These are phyloP conservation scores for Metrosideros polymorpha DNA, from an alignment of 441 rosid species.

Conservation along the genomic window DNA sequence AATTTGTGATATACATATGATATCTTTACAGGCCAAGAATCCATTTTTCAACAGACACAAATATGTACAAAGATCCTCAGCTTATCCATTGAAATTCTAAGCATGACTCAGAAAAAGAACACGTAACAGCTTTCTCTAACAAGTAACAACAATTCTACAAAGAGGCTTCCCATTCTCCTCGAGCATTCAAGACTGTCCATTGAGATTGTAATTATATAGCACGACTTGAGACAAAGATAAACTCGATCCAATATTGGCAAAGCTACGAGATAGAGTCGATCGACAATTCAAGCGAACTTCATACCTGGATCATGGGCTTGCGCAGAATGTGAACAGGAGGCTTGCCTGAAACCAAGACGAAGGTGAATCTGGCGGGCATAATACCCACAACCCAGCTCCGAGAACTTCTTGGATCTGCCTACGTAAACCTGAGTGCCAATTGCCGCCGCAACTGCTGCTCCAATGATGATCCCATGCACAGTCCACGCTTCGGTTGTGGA, in stretches of 20 bases:
- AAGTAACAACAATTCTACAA: not conserved
- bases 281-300: not conserved
- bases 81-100: not conserved
- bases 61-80: not conserved
- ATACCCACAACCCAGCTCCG: conserved; percentile 85
- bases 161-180: not conserved
- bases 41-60: not conserved
- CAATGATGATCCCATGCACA: conserved; percentile 55
- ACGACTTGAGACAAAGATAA: not conserved
- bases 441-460: conserved; percentile 60
- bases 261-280: not conserved
- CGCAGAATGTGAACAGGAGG: conserved; percentile 78
- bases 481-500: conserved; percentile 50
- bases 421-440: conserved; percentile 53
- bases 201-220: not conserved
- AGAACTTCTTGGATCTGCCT: conserved; percentile 40
- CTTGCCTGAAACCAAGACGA: conserved; percentile 82
- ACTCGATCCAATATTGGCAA: not conserved
- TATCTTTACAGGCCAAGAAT: not conserved
- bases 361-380: conserved; percentile 84
- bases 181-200: not conserved
- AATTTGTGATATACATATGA: not conserved
- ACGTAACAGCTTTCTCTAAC: not conserved
- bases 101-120: not conserved
- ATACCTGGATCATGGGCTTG: conserved; percentile 97